Evolutionary conservation across 129 eudicot genomes (phyloP).

Genomic region (Flaveria ramosissima): DNA sequence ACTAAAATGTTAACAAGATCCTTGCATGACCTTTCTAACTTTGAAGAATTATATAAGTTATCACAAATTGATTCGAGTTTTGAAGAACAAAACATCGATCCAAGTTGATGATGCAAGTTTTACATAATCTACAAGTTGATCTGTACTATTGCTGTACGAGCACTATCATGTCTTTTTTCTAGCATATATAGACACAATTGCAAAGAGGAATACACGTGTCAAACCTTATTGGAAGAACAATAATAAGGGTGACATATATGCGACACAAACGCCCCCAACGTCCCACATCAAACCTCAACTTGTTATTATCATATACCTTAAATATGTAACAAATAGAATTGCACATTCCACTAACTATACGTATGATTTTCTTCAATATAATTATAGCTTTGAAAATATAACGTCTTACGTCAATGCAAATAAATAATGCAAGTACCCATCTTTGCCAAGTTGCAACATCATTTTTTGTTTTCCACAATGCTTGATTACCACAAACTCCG

Average conservation of each 20-base stretch:
- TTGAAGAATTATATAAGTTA: too few relatives aligned
- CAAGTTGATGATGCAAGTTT: slow-evolving; percentile 6
- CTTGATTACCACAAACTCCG: slow-evolving; percentile 27
- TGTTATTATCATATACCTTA: slow-evolving; percentile 26
- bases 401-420: slow-evolving; percentile 32
- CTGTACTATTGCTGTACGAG: slow-evolving; percentile 20
- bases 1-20: too few relatives aligned
- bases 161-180: neutral
- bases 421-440: slow-evolving; percentile 30
- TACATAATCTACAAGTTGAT: neutral
- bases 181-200: neutral
- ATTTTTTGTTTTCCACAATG: slow-evolving; percentile 21
- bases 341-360: slow-evolving; percentile 39
- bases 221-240: slow-evolving; percentile 20
- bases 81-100: too few relatives aligned
- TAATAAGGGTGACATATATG: slow-evolving; percentile 13
- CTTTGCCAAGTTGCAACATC: slow-evolving; percentile 25
- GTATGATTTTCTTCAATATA: slow-evolving; percentile 22
- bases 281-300: slow-evolving; percentile 32
- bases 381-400: slow-evolving; percentile 29
- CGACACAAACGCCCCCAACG: slow-evolving; percentile 22
- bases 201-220: slow-evolving; percentile 2
- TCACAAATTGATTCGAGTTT: neutral
- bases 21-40: too few relatives aligned
- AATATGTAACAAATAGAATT: slow-evolving; percentile 24